Conservation (phyloP, 306 rosid genomes). For the Prunus mume region DNA sequence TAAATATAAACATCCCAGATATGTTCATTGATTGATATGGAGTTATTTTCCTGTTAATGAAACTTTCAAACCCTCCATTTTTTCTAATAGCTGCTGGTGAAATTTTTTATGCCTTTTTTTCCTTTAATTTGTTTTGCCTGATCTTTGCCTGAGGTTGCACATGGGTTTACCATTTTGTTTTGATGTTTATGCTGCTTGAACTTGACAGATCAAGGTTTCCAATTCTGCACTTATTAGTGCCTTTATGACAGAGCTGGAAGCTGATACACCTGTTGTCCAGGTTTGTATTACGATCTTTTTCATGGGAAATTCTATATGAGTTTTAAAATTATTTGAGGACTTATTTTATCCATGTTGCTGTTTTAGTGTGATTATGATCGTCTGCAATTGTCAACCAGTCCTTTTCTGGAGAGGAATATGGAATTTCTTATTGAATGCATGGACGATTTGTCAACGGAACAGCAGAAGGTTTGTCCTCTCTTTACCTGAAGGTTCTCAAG, state of each 20-base stretch:
- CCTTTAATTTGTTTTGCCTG: background rate
- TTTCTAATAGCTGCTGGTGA: background rate
- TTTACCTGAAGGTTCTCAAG: constrained; percentile 10
- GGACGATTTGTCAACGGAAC: constrained; percentile 91
- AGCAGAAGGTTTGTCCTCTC: constrained; percentile 69
- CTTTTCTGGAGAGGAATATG: constrained; percentile 87
- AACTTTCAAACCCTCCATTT: background rate
- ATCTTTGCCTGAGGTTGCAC: background rate
- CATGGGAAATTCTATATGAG: constrained; percentile 5
- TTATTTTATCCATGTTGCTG: constrained; percentile 17
- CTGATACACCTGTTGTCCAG: constrained; percentile 84
- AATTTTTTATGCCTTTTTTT: background rate
- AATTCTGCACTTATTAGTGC: constrained; percentile 97
- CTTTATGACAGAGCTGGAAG: constrained; percentile 92
- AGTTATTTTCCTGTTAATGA: background rate
- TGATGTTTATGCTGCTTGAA: constrained; percentile 14
- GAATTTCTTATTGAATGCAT: constrained; percentile 95
- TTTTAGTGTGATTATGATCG: constrained; percentile 92
- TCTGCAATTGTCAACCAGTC: constrained; percentile 73
- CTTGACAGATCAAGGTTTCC: constrained; percentile 82
- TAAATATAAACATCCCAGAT: background rate
- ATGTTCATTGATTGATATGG: background rate
- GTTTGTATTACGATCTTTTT: constrained; percentile 37
- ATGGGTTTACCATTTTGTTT: constrained; percentile 11
- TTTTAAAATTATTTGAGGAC: constrained; percentile 13